Percentiles rank a stretch among this genome's conserved stretches.
Conservation (phyloP, 179 eudicot species). For the Amaranthus tricolor region DNA sequence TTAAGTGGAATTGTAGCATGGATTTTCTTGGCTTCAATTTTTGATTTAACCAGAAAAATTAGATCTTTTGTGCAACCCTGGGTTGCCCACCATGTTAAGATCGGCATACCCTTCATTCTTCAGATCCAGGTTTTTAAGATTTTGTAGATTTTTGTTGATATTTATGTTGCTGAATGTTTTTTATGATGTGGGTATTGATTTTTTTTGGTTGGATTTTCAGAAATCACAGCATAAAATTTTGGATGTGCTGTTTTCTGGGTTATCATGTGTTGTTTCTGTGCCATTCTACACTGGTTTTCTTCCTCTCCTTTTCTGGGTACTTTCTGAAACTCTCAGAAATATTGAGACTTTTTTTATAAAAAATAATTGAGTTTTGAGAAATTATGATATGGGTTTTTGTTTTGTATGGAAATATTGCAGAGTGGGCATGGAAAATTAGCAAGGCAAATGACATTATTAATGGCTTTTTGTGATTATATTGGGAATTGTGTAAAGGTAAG, state of each 20-base stretch:
- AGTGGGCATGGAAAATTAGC: slow-evolving; percentile 95
- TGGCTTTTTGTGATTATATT: slow-evolving; percentile 89
- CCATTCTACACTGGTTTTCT: slow-evolving; percentile 96
- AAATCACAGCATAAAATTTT: slow-evolving; percentile 55
- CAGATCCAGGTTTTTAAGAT: slow-evolving; percentile 64
- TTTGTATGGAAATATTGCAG: slow-evolving; percentile 35
- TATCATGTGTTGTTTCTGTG: slow-evolving; percentile 92
- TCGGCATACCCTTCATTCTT: slow-evolving; percentile 59
- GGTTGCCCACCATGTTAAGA: slow-evolving; percentile 50
- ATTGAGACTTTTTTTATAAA: too few relatives aligned
- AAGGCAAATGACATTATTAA: slow-evolving; percentile 93
- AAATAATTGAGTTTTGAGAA: neutral
- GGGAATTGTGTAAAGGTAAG: slow-evolving; percentile 87
- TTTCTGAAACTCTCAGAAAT: neutral
- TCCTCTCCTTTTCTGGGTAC: slow-evolving; percentile 95
- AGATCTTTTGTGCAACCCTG: slow-evolving; percentile 74
- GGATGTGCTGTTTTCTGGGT: slow-evolving; percentile 68
- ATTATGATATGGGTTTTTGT: slow-evolving; percentile 16
- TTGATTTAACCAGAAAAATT: slow-evolving; percentile 60
- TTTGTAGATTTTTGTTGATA: neutral
- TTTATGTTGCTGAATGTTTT: slow-evolving; percentile 2
- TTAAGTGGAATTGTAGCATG: slow-evolving; percentile 56
- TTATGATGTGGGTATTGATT: slow-evolving; percentile 20
- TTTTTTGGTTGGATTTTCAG: slow-evolving; percentile 33
- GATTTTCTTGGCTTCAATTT: slow-evolving; percentile 62